Base-by-base conservation (phyloP, 208 protist genomes). In the Leishmania guyanensis region DNA sequence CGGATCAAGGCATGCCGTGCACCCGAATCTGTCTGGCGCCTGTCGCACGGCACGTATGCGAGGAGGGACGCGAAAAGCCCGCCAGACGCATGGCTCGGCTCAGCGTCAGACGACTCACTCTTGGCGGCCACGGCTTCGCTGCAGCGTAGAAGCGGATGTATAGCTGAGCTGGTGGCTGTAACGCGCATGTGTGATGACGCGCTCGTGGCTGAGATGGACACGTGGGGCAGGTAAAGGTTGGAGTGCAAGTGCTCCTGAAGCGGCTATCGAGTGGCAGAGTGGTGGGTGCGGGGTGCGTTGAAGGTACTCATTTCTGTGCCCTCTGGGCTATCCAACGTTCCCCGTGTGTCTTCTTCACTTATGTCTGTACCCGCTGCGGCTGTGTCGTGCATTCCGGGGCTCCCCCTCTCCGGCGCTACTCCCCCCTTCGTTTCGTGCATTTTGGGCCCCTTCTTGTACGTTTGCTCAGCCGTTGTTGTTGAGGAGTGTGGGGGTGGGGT, bases 401-500 rank as follows among this genome's bases (percentile, higher is more conserved):
- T 29, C 17, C 22, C 46, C 16, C 72, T 26, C 60, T 76, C 8
- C 46, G 22, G 16, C 65, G 36, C 29, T 48, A 77, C 60, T 65
- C 54, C 26, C 20, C 60, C 17, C 46, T 80, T 75, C 48, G 83
- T 78, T 86, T 53, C 84, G 48, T 73, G 12, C 48, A 72, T 26
- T 56, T 1, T 64, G 6, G 58, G 8, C 2, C 16, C 58, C 8
- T 64, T 12, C 0, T 33, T 22, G 9, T 64, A n/a, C 26, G 9
- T 10, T 64, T 5, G 26, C 58, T 64, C 58, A 12, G 26, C 29
- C 14, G 26, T 64, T n/a, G 26, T 64, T 33, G 26, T 29, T n/a
- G 26, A 64, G 58, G 26, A 64, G 14, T 6, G 58, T n/a, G 26
- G 58, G 26, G 26, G 6, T 17, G 58, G 58, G 26, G 26, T 64